Base-by-base conservation (phyloP, 2,329 filamentous ascomycete species). In the Cadophora gregata region DNA sequence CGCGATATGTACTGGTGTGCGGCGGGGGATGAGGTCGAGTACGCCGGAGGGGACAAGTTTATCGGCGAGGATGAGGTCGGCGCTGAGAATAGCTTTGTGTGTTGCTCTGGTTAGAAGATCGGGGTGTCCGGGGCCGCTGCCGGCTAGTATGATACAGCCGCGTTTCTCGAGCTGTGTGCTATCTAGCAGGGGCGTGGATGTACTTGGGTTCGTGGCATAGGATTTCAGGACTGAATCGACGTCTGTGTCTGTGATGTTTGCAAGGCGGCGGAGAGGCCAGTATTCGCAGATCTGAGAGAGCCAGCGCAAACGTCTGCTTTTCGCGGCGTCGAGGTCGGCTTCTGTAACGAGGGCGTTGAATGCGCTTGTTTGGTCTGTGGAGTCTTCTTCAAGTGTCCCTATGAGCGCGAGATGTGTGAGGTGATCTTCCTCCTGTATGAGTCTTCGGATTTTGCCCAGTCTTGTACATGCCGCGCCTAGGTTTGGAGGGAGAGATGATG, bases 251-350 rank as follows among this genome's bases (percentile, higher is more conserved):
- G 86, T 90, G 70, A 98, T 90, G 48, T 85, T 84, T 8, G 93
- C 93, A 1, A 99, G 85, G 21, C 92, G 88, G 70, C 89, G 89
- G 29, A 99, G 84, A 1, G 96, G 94, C 96, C 96, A 99, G 80
- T 99, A 99, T 81, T 99, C 96, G 84, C 96, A 99, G 62, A 99
- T 93, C 77, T 99, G 96, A 24, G 91, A 88, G 1, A 99, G 83
- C 96, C 96, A 99, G 66, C 96, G 87, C 83, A 97, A 94, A 61
- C 96, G 86, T 67, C 95, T 85, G 25, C 87, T 93, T 76, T 93
- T 93, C 19, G 88, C 87, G 3, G 90, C 90, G 67, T 91, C 90
- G 0, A 86, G 80, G 74, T 96, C 93, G 53, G 89, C 88, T 56
- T 92, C 89, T 0, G 85, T 87, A 7, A 98, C 85, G 4, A 99